A percentile compares a stretch with the other conserved stretches of the same genome.
These are phyloP conservation scores for Xanthoconium purpureum DNA, from an alignment of 768 basidiomycete species.

Conservation along the genomic window DNA sequence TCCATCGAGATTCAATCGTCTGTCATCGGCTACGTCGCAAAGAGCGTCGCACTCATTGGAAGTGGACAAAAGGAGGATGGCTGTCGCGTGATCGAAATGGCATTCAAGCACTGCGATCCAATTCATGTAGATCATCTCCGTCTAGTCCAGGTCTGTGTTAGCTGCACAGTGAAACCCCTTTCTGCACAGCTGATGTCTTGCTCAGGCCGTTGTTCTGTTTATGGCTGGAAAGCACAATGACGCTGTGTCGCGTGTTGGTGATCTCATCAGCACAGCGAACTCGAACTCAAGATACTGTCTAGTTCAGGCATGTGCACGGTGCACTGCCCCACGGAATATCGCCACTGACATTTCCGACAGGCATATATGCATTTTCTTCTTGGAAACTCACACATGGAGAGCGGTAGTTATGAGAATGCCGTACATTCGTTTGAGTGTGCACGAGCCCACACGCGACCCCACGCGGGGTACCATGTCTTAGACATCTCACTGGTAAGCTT, in stretches of 20 bases:
- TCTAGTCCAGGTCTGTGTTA: background rate
- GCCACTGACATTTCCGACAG: background rate
- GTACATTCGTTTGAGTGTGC: background rate
- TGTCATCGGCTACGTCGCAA: background rate
- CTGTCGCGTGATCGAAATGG: background rate
- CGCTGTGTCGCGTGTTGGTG: background rate
- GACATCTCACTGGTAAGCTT: background rate
- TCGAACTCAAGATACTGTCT: background rate
- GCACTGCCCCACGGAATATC: background rate
- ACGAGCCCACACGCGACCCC: background rate
- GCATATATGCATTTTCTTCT: background rate
- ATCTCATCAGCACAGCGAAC: background rate
- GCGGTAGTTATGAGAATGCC: background rate
- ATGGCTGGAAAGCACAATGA: background rate
- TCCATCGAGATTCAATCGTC: background rate
- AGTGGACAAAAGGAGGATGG: background rate
- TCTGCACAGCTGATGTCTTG: background rate
- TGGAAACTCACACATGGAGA: background rate
- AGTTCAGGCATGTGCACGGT: background rate
- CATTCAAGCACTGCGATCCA: background rate
- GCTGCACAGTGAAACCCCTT: background rate
- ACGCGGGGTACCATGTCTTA: background rate
- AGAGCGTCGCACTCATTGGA: background rate
- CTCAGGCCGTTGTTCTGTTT: background rate
- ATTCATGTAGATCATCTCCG: background rate